phyloP scores from a whole-genome alignment of 23 red algal genomes.

The Gracilaria gracilis region DNA sequence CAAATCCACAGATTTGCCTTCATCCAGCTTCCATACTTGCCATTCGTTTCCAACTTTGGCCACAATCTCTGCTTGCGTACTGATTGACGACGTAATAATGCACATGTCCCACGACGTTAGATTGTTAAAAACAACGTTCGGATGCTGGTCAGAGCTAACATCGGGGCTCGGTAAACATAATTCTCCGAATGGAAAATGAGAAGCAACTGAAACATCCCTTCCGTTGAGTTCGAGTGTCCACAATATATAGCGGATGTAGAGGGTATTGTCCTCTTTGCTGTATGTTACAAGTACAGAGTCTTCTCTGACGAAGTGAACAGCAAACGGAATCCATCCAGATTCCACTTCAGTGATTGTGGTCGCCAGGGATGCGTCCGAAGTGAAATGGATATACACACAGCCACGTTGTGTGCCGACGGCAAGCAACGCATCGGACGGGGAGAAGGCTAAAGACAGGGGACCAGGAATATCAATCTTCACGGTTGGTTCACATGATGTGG shows the following conservation, averaged over 20 bases:
- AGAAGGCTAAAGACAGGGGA: slow-evolving; percentile 35
- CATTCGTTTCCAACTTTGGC: slow-evolving; percentile 40
- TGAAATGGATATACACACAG: slow-evolving; percentile 28
- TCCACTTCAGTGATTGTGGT: slow-evolving; percentile 50
- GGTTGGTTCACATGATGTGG: background rate
- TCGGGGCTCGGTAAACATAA: slow-evolving; percentile 35
- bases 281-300: slow-evolving; percentile 49
- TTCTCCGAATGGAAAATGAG: slow-evolving; percentile 46
- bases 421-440: slow-evolving; percentile 26
- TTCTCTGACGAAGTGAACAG: slow-evolving; percentile 39
- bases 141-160: slow-evolving; percentile 28
- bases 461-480: slow-evolving; percentile 25
- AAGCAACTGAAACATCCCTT: background rate
- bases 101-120: slow-evolving; percentile 50
- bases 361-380: background rate
- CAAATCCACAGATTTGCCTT: slow-evolving; percentile 42
- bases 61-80: slow-evolving; percentile 48
- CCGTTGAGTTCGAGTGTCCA: slow-evolving; percentile 32
- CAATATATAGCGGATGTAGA: slow-evolving; percentile 35
- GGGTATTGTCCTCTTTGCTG: slow-evolving; percentile 14
- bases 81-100: slow-evolving; percentile 50
- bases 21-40: slow-evolving; percentile 52
- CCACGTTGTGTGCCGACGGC: slow-evolving; percentile 52
- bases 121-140: slow-evolving; percentile 12
- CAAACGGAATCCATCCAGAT: slow-evolving; percentile 67